These are phyloP conservation scores for sorghum (Sorghum bicolor) DNA, from an alignment of 176 grass and related monocot species.

Conservation along the genomic window Sorghum_bicolor_NCBIv3 NC_012870.2:11558001-11558500, in stretches of 20 bases:
- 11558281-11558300: not conserved
- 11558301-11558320: not conserved
- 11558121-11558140: not conserved
- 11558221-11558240: not conserved
- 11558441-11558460: not conserved
- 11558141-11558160: not conserved
- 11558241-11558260: not conserved
- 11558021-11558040: not conserved
- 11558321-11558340: not conserved
- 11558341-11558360: not conserved
- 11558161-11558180: not conserved
- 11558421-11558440: not conserved
- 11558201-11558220: not conserved
- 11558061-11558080: not conserved
- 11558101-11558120: not conserved
- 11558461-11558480: not conserved
- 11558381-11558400: not conserved
- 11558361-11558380: not conserved
- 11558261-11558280: not conserved
- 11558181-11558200: not conserved
- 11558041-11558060: not conserved
- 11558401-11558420: not conserved
- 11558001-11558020: constrained; percentile 2
- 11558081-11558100: not conserved
- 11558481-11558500: not conserved